A percentile compares a stretch with the other conserved stretches of the same genome.
phyloP scores from a whole-genome alignment of 768 basidiomycete species.

The Dacryopinax primogenitus region DNA sequence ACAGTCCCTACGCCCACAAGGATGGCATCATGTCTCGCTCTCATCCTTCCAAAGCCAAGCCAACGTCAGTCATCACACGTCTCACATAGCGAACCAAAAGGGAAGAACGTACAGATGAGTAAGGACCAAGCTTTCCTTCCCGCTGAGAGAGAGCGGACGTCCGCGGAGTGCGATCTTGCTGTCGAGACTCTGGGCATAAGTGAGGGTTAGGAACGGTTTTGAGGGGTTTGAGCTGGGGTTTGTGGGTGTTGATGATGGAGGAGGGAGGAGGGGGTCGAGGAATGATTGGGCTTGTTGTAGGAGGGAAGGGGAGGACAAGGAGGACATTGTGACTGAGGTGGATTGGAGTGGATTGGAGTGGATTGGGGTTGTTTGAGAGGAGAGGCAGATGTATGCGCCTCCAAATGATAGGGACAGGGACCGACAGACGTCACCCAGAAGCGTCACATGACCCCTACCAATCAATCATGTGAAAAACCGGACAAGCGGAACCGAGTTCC shows the following conservation, averaged over 20 bases:
- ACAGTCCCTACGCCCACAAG: constrained; percentile 83
- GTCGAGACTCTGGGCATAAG: constrained; percentile 40
- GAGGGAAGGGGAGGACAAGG: too few species aligned
- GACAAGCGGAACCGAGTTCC: too few species aligned
- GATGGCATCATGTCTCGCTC: constrained; percentile 85
- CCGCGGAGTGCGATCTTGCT: constrained; percentile 73
- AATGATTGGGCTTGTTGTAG: background rate
- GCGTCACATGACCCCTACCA: too few species aligned
- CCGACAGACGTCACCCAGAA: too few species aligned
- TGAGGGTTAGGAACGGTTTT: constrained; percentile 26
- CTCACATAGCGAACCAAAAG: background rate
- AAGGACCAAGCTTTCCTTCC: constrained; percentile 78
- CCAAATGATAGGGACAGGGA: too few species aligned
- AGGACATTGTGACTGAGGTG: too few species aligned
- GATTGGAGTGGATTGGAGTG: background rate
- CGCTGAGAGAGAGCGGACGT: constrained; percentile 67
- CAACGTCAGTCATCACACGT: background rate
- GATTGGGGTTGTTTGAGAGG: background rate
- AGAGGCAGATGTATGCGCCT: too few species aligned
- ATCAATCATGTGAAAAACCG: too few species aligned
- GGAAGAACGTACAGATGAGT: constrained; percentile 74
- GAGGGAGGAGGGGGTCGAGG: background rate
- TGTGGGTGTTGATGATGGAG: background rate
- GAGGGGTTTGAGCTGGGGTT: background rate
- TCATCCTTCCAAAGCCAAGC: constrained; percentile 46